phyloP scores from a whole-genome alignment of 139 green algal genomes.

The Mesostigma viride region DNA sequence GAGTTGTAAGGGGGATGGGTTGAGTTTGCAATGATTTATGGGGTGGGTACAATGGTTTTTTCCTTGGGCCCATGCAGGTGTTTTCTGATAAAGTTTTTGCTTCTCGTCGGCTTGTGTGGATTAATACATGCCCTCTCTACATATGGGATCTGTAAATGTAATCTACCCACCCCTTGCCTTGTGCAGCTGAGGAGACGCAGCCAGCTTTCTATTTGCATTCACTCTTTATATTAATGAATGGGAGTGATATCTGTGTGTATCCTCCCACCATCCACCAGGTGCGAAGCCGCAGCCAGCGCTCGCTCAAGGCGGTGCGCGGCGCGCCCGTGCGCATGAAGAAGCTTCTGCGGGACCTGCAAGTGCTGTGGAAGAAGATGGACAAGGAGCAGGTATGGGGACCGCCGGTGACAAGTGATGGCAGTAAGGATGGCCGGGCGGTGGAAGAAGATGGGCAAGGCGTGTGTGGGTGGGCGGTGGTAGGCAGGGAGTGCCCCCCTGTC shows the following conservation, averaged over 20 bases:
- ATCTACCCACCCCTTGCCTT: not conserved
- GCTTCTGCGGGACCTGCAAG: constrained; percentile 35
- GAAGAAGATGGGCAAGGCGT: too few relatives aligned
- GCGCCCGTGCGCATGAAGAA: constrained; percentile 23
- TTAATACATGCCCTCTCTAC: too few relatives aligned
- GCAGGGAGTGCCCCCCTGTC: too few relatives aligned
- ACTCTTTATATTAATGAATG: not conserved
- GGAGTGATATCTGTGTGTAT: not conserved
- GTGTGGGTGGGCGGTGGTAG: too few relatives aligned
- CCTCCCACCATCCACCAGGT: not conserved
- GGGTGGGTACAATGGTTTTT: too few relatives aligned
- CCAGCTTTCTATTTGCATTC: not conserved
- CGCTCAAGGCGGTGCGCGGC: constrained; percentile 19
- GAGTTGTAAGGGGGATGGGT: not conserved
- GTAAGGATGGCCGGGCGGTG: too few relatives aligned
- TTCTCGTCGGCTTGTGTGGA: too few relatives aligned
- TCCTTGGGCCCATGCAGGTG: too few relatives aligned
- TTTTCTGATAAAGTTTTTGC: too few relatives aligned
- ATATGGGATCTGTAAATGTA: too few relatives aligned
- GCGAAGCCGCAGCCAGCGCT: constrained; percentile 10
- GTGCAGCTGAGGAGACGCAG: not conserved
- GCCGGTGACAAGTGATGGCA: too few relatives aligned
- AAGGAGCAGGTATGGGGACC: constrained; percentile 27
- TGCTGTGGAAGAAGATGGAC: constrained; percentile 44
- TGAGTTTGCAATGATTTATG: too few relatives aligned